These are phyloP conservation scores for Flaveria robusta DNA, from an alignment of 129 eudicot genomes.

Conservation along the genomic window DNA sequence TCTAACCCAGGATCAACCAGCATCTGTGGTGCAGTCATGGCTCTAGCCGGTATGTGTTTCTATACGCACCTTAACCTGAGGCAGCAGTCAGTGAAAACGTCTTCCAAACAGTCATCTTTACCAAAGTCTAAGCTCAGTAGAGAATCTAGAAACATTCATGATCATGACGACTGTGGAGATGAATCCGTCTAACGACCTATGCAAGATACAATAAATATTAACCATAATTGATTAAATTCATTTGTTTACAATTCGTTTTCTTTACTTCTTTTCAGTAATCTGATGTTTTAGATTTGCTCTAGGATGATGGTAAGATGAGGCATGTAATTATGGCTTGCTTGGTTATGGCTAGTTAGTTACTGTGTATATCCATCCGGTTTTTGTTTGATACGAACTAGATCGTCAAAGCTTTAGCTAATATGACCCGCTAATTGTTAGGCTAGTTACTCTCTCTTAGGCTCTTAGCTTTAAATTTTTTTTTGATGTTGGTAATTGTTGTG, in stretches of 20 bases:
- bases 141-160: conserved; percentile 61
- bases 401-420: not conserved
- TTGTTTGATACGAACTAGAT: not conserved
- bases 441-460: too few species aligned
- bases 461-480: too few species aligned
- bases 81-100: conserved; percentile 49
- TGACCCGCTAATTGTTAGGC: not conserved
- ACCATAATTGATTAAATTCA: conserved; percentile 33
- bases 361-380: not conserved
- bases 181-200: conserved; percentile 50
- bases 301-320: conserved; percentile 26
- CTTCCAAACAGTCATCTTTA: conserved; percentile 57
- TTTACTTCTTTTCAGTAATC: not conserved
- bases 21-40: conserved; percentile 77
- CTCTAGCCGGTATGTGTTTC: conserved; percentile 81
- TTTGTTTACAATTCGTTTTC: conserved; percentile 21
- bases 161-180: conserved; percentile 44
- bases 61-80: conserved; percentile 78
- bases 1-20: conserved; percentile 85
- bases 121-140: conserved; percentile 82
- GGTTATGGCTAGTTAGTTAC: conserved; percentile 13
- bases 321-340: conserved; percentile 26
- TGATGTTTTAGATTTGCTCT: conserved; percentile 30
- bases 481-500: too few species aligned
- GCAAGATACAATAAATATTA: not conserved